phyloP scores from a whole-genome alignment of 164 flowering plant species.

The Houttuynia cordata region DNA sequence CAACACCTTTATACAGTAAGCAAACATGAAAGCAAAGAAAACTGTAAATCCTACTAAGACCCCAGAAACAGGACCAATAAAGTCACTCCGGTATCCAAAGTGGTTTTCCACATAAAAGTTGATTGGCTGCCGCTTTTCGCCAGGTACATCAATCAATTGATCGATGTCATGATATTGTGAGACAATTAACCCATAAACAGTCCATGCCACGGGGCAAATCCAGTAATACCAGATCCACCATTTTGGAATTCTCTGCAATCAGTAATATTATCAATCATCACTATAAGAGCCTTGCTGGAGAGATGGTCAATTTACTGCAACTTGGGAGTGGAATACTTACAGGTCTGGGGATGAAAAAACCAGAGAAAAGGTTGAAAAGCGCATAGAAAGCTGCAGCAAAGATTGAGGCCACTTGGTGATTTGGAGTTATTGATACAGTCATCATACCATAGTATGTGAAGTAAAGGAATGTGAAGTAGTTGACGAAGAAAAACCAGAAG shows the following conservation, averaged over 20 bases:
- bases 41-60: slow-evolving; percentile 60
- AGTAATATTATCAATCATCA: background rate
- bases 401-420: slow-evolving; percentile 34
- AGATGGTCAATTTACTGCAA: background rate
- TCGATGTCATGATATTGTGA: slow-evolving; percentile 65
- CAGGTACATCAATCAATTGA: slow-evolving; percentile 30
- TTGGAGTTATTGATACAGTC: slow-evolving; percentile 43
- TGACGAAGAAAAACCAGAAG: slow-evolving; percentile 37
- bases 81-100: slow-evolving; percentile 46
- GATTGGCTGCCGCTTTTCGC: slow-evolving; percentile 12
- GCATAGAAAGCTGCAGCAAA: slow-evolving; percentile 67
- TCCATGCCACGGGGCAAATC: slow-evolving; percentile 89
- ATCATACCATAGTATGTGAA: slow-evolving; percentile 52
- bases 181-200: slow-evolving; percentile 66
- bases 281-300: background rate
- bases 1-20: slow-evolving; percentile 48
- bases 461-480: slow-evolving; percentile 33
- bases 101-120: slow-evolving; percentile 36
- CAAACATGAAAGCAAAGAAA: slow-evolving; percentile 68
- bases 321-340: slow-evolving; percentile 23
- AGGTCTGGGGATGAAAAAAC: slow-evolving; percentile 74
- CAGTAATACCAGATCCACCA: slow-evolving; percentile 97
- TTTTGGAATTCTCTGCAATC: slow-evolving; percentile 64
- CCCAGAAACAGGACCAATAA: slow-evolving; percentile 71
- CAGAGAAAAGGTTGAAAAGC: slow-evolving; percentile 78